Conservation (phyloP, 495 filamentous ascomycete species). For the Aspergillus biplanus region DNA sequence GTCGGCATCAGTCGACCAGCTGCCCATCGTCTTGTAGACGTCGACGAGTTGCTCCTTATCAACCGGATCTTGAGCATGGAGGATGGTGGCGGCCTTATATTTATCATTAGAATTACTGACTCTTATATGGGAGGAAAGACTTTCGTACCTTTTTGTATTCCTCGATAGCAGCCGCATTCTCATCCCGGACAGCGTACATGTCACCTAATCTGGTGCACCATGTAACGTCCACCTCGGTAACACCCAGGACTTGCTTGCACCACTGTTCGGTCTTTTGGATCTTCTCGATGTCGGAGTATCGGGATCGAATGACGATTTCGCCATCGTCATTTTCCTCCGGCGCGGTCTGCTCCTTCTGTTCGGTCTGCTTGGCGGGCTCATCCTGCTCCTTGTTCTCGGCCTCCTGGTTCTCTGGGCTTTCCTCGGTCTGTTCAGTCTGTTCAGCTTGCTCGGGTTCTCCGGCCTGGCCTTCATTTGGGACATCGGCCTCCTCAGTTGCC, state of each 20-base stretch:
- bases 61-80: constrained; percentile 17
- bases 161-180: constrained; percentile 8
- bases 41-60: constrained; percentile 13
- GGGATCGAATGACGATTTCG: background rate
- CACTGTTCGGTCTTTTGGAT: constrained; percentile 12
- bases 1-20: constrained; percentile 6
- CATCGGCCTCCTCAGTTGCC: too few relatives aligned
- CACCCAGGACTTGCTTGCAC: constrained; percentile 10
- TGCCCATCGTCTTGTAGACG: constrained; percentile 11
- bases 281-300: background rate
- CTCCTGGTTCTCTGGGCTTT: background rate
- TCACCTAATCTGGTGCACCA: constrained; percentile 14
- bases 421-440: too few relatives aligned
- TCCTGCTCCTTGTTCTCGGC: background rate
- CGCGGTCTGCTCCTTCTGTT: background rate
- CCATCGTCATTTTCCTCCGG: background rate
- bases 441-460: too few relatives aligned
- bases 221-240: constrained; percentile 13
- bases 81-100: constrained; percentile 11
- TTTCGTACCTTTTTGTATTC: constrained; percentile 21
- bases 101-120: constrained; percentile 4
- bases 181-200: background rate
- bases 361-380: background rate
- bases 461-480: too few relatives aligned
- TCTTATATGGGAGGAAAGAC: too few relatives aligned